phyloP scores from a whole-genome alignment of 2,329 filamentous ascomycete species.

The Hymenoscyphus fructigenus region DNA sequence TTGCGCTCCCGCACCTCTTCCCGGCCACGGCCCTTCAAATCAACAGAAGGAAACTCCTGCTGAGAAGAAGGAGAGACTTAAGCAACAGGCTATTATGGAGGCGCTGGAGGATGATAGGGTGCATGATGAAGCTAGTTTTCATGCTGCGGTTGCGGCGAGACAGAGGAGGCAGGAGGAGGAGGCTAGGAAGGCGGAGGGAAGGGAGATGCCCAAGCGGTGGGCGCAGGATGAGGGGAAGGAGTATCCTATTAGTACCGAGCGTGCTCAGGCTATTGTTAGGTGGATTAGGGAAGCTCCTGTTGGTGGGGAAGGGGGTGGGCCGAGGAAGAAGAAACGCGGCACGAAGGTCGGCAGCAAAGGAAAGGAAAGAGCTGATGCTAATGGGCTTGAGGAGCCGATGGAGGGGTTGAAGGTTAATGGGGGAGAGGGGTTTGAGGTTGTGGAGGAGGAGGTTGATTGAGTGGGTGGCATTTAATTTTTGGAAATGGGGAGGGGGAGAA shows the following conservation, averaged over 20 bases:
- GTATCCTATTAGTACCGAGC: conserved; percentile 67
- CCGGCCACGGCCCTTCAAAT: conserved; percentile 36
- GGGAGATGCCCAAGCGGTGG: conserved; percentile 52
- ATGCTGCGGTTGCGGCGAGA: conserved; percentile 59
- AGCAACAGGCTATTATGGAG: conserved; percentile 65
- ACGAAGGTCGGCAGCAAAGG: conserved; percentile 24
- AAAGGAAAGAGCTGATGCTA: conserved; percentile 16
- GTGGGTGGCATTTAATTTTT: not conserved
- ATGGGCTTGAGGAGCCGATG: conserved; percentile 22
- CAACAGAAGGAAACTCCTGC: conserved; percentile 47
- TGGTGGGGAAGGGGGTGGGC: conserved; percentile 34
- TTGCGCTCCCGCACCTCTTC: conserved; percentile 60
- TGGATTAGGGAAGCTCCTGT: conserved; percentile 65
- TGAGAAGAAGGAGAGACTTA: conserved; percentile 57
- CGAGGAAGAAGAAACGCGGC: conserved; percentile 41
- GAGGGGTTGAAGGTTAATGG: conserved; percentile 8
- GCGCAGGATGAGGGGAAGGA: conserved; percentile 65
- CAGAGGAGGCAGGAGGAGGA: conserved; percentile 59
- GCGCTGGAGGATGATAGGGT: conserved; percentile 67
- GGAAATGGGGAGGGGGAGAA: too few species aligned
- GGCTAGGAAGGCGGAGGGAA: conserved; percentile 29
- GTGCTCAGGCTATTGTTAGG: conserved; percentile 64
- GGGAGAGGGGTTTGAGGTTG: conserved; percentile 21
- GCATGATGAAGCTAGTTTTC: conserved; percentile 64
- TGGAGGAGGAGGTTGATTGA: conserved; percentile 36